Base-by-base conservation (phyloP, 2,329 filamentous ascomycete genomes). In the Fusarium sp. region DNA sequence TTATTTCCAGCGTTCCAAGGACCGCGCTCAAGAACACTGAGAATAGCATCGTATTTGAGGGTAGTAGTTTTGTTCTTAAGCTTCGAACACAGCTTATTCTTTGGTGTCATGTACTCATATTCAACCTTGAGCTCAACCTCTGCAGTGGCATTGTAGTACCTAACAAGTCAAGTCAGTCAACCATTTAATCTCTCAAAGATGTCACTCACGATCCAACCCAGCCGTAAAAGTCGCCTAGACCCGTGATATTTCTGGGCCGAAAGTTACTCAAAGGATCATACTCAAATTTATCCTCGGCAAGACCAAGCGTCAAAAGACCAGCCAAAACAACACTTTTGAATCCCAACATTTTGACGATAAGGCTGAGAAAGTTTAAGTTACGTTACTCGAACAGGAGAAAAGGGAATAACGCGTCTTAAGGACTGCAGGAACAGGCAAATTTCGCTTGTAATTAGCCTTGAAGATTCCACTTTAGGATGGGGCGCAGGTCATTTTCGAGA, bases 61-160 rank as follows among this genome's bases (percentile, higher is more conserved):
- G 1, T 29, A 2, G 20, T 22, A 1, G 49, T 64, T 7, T 32
- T 48, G 49, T 64, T 64, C 14, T 56, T 57, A 0, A 63, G 24
- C 9, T 49, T 16, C 1, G 49, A 7, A 9, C 61, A 64, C 4
- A 63, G 8, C 25, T 56, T 27, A 2, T 44, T 37, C 0, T 37
- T 12, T 7, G 32, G 51, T 9, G 24, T 44, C 11, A 63, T 41
- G 0, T 46, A 29, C 8, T 60, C 32, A 29, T 55, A 63, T 2
- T 45, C 9, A 2, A 44, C 13, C 13, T 4, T 46, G 7, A 64
- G 2, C 1, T 64, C 59, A 4, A 64, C 37, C 4, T 64, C 49
- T 14, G 61, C 59, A 0, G 61, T 64, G 1, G 61, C 61, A 14
- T 64, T 64, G 4, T 64, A 64, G 14, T 64, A 64, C 8, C 61